phyloP scores from a whole-genome alignment of 2,329 filamentous ascomycete species.

The Aurifilum marmelostoma region DNA sequence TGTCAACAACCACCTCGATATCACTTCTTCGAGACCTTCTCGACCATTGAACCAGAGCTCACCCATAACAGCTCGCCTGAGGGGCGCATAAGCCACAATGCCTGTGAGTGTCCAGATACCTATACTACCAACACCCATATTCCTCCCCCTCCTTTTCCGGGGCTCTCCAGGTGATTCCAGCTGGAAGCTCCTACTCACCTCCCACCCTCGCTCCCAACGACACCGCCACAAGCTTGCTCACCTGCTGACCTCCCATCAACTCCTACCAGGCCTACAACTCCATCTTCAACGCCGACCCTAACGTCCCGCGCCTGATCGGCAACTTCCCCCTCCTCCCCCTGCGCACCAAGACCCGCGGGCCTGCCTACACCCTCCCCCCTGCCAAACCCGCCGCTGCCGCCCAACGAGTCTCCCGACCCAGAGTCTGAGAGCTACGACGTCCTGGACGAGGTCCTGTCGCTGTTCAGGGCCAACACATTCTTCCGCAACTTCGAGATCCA shows the following conservation, averaged over 20 bases:
- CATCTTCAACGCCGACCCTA: conserved; percentile 87
- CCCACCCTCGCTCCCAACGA: not conserved
- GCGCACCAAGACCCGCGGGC: conserved; percentile 93
- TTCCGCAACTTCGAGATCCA: conserved; percentile 99
- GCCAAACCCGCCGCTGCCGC: conserved; percentile 60
- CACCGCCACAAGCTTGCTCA: conserved; percentile 2
- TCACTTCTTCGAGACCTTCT: not conserved
- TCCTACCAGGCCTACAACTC: conserved; percentile 85
- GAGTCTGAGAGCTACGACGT: conserved; percentile 95
- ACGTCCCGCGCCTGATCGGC: conserved; percentile 64
- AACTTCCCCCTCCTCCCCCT: conserved; percentile 96
- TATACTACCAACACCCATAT: not conserved
- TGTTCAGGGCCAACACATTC: conserved; percentile 98
- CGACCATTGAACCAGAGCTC: not conserved
- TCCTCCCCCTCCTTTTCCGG: no score
- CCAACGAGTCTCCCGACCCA: conserved; percentile 71
- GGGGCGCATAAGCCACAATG: conserved; percentile 30
- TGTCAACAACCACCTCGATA: conserved; percentile 1
- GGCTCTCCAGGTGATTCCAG: not conserved
- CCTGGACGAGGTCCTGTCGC: conserved; percentile 86
- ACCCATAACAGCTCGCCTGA: conserved; percentile 32
- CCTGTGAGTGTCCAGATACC: conserved; percentile 28
- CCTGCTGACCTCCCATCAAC: conserved; percentile 33
- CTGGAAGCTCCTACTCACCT: conserved; percentile 1
- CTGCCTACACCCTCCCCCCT: conserved; percentile 80